Base-by-base conservation (phyloP, 306 rosid species). In the Cicer yamashitae region DNA sequence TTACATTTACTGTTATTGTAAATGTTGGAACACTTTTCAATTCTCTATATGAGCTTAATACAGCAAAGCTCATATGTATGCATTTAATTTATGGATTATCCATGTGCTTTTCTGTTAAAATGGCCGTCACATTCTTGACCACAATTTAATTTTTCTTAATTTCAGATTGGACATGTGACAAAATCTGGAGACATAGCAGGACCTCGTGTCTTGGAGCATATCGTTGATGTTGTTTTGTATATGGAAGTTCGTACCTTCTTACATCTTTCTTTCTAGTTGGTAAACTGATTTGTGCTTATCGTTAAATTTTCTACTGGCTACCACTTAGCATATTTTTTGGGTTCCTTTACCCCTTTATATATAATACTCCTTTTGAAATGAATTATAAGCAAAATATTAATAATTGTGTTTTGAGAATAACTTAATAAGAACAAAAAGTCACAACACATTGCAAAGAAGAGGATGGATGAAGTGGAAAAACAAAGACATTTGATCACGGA, bases 161-260 rank as follows among this genome's bases (percentile, higher is more conserved):
- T 76, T 73, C 89, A 94, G 98, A 89, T 90, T 82, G 98, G 96
- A 43, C 98, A 94, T 41, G 96, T 94, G 84, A 91, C 89, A 73
- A 91, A 94, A 78, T 87, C 96, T 63, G 98, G 98, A 83, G 98
- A 91, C 18, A 87, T 94, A 73, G 98, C 98, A 69, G 98, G 98
- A 84, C 98, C 98, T 58, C 96, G 91, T 76, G 86, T 89, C 46
- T 88, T 94, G 92, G 98, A 94, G 87, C 98, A 94, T 77, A 94
- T 94, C 5, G 98, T 94, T 54, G 97, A 94, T 78, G 96, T 87
- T 71, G 98, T 91, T 51, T 78, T 94, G 81, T 94, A 94, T 77
- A 77, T 94, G 96, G 98, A 94, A 90, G 98, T 94, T 64, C 85
- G 98, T 91, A 84, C 76, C 89, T 83, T 79, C 65, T 81, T 64